Conservation (phyloP, 1,139 yeast genomes). For the Nakaseomyces uthaithaninus region DNA sequence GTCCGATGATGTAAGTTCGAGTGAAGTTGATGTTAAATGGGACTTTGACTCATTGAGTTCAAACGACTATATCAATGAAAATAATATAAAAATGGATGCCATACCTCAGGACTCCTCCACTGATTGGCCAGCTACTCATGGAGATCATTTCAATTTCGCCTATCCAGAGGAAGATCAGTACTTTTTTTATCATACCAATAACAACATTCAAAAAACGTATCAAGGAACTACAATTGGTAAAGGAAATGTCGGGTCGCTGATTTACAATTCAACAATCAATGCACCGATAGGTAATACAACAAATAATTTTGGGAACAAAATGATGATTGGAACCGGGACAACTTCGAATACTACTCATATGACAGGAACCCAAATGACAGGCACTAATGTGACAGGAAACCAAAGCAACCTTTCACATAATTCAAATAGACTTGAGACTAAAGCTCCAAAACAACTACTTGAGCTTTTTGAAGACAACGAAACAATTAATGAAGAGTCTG, state of each 20-base stretch:
- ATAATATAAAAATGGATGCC: slow-evolving; percentile 47
- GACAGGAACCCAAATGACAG: slow-evolving; percentile 20
- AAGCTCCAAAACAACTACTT: slow-evolving; percentile 64
- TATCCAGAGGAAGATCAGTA: slow-evolving; percentile 34
- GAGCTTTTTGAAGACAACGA: slow-evolving; percentile 54
- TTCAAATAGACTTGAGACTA: slow-evolving; percentile 32
- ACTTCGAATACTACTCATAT: slow-evolving; percentile 26
- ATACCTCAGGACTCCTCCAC: slow-evolving; percentile 30
- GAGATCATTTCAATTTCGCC: slow-evolving; percentile 32
- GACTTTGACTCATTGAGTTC: slow-evolving; percentile 75
- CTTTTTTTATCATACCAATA: slow-evolving; percentile 24
- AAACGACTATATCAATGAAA: slow-evolving; percentile 61
- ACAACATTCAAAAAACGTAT: slow-evolving; percentile 25
- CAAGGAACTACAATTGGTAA: slow-evolving; percentile 32
- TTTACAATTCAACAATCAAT: slow-evolving; percentile 24
- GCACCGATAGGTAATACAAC: slow-evolving; percentile 25
- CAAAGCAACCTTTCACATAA: neutral
- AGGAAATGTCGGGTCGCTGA: slow-evolving; percentile 23
- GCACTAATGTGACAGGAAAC: slow-evolving; percentile 8
- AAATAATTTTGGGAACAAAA: slow-evolving; percentile 11
- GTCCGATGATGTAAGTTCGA: slow-evolving; percentile 16
- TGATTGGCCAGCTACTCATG: slow-evolving; percentile 32
- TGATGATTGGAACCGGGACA: slow-evolving; percentile 10
- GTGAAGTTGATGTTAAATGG: slow-evolving; percentile 54
- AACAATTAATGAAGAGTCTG: slow-evolving; percentile 19